These are phyloP conservation scores for Penicillium maclennaniae DNA, from an alignment of 495 filamentous ascomycete genomes.

Conservation along the genomic window DNA sequence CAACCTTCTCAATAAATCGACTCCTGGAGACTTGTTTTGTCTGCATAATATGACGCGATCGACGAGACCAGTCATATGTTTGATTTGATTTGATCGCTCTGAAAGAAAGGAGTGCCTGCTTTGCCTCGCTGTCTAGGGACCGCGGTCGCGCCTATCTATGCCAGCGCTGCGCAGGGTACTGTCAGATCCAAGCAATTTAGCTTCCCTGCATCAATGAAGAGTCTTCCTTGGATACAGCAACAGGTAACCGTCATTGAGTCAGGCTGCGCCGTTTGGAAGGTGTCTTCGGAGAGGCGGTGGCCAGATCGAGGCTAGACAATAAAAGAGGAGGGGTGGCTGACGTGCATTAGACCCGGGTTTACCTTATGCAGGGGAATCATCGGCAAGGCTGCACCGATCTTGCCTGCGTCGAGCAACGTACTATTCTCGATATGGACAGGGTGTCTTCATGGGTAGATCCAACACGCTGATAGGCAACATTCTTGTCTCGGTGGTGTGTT, in stretches of 20 bases:
- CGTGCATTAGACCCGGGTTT: constrained; percentile 6
- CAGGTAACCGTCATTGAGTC: not conserved
- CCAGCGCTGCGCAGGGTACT: not conserved
- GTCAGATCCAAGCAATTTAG: constrained; percentile 1
- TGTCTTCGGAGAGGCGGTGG: not conserved
- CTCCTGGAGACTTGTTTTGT: not conserved
- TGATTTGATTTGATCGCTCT: constrained; percentile 1
- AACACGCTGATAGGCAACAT: not conserved
- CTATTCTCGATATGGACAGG: not conserved
- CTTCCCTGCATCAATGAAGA: constrained; percentile 6
- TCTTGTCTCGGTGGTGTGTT: not conserved
- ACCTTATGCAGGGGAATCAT: constrained; percentile 14
- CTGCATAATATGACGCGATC: not conserved
- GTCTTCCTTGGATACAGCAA: constrained; percentile 1
- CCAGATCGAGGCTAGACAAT: not conserved
- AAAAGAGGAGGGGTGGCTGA: not conserved
- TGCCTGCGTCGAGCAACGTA: not conserved
- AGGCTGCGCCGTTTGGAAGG: not conserved
- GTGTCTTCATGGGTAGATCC: not conserved
- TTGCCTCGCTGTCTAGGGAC: too few relatives aligned
- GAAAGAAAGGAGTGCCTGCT: constrained; percentile 8
- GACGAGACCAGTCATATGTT: not conserved
- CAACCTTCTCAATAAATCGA: not conserved
- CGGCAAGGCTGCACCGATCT: constrained; percentile 15
- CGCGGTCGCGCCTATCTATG: not conserved